A percentile compares a stretch with the other conserved stretches of the same genome.
These are phyloP conservation scores for Rhododendron ovatum DNA, from an alignment of 148 eudicot species.

Conservation along the genomic window DNA sequence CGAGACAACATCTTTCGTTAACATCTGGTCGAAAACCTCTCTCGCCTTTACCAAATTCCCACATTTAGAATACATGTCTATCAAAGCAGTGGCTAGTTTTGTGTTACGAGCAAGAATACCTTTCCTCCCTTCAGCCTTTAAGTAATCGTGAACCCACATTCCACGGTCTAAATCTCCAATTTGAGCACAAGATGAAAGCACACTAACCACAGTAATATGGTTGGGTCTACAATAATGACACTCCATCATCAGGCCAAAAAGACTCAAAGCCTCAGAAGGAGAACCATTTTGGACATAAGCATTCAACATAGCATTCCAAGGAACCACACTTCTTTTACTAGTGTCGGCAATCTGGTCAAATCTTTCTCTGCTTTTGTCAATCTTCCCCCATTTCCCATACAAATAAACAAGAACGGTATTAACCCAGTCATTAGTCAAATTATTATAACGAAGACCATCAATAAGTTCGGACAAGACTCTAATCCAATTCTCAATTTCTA, in stretches of 20 bases:
- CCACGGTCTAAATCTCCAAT: conserved; percentile 72
- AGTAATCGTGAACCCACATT: conserved; percentile 55
- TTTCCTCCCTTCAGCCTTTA: conserved; percentile 41
- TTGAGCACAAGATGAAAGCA: conserved; percentile 83
- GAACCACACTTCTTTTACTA: conserved; percentile 61
- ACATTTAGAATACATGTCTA: conserved; percentile 79
- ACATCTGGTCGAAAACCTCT: conserved; percentile 43
- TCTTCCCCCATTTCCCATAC: conserved; percentile 51
- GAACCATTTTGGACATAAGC: conserved; percentile 66
- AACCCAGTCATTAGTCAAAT: conserved; percentile 27
- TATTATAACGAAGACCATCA: conserved; percentile 12
- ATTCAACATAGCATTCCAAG: conserved; percentile 73
- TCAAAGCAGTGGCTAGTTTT: conserved; percentile 65
- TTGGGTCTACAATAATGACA: conserved; percentile 40
- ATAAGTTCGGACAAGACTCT: conserved; percentile 14
- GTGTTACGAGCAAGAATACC: conserved; percentile 40
- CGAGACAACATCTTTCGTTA: conserved; percentile 54
- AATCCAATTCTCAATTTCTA: conserved; percentile 44
- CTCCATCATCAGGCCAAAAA: conserved; percentile 51
- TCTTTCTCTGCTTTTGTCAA: conserved; percentile 44
- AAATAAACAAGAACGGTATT: conserved; percentile 51
- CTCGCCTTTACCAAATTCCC: conserved; percentile 55
- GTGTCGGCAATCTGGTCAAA: conserved; percentile 46
- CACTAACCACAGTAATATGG: conserved; percentile 80
- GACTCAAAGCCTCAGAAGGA: conserved; percentile 48